Base-by-base conservation (phyloP, 176 grass and related monocot genomes). In the Leersia perrieri region DNA sequence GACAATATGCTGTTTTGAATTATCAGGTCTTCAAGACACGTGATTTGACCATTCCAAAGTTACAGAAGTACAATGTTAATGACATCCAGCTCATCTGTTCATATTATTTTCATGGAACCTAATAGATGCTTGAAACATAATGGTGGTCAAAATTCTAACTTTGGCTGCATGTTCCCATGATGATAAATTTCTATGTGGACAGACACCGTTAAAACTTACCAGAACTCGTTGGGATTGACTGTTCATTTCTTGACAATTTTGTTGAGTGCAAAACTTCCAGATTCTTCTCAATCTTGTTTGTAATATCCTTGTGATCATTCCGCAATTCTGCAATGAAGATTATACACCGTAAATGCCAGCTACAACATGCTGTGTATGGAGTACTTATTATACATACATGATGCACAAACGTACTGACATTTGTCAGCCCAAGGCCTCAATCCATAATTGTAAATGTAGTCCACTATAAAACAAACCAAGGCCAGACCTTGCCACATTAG, bases 231-330 rank as follows among this genome's bases (percentile, higher is more conserved):
- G 84, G 36, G 40, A 51, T 61, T 14, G 73, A 47, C 72, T 83
- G 68, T 15, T 77, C 70, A 72, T 69, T 85, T 34, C 87, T 92
- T 60, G 84, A 60, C 74, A 91, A 42, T 81, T 87, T 99, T 65
- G 90, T 41, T 53, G 93, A 95, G 75, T 96, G 96, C 51, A 95
- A 77, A 80, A 88, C 44, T 85, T 93, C 80, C 35, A 99, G 30
- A 64, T 93, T 95, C 36, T 93, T 99, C 27, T 90, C 90, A 29
- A 99, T 95, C 81, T 87, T 93, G 42, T 81, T 81, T 18, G 93
- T 93, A 70, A 95, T 79, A 86, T 87, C 79, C 73, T 91, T 93
- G 67, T 99, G 85, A 63, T 99, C 96, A 71, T 84, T 93, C 36
- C 78, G 49, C 75, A 99, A 44, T 36, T 89, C 96, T 99, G 79